Evolutionary conservation across 768 basidiomycete species (phyloP).

Genomic region (Nidularia sp.): DNA sequence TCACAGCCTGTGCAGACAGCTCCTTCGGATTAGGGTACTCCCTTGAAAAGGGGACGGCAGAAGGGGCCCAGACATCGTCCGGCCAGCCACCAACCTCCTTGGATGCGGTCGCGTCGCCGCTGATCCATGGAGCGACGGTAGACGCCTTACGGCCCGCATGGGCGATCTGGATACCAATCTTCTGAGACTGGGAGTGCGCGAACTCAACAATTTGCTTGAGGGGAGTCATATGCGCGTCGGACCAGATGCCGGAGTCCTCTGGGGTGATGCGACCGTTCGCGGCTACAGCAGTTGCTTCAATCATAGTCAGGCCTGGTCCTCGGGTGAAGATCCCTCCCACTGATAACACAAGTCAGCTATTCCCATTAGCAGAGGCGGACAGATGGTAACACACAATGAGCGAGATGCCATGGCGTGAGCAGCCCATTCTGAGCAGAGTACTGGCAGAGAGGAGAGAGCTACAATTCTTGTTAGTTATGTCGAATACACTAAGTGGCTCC

Average conservation of each 20-base stretch:
- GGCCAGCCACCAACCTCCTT: constrained; percentile 17
- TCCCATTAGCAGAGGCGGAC: neutral
- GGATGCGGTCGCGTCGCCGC: constrained; percentile 6
- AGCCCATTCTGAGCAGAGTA: constrained; percentile 40
- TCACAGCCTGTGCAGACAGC: constrained; percentile 53
- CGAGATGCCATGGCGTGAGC: constrained; percentile 38
- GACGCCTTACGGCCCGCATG: constrained; percentile 61
- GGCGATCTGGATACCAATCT: constrained; percentile 55
- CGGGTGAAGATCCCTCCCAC: constrained; percentile 49
- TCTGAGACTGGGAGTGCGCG: constrained; percentile 48
- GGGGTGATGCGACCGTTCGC: constrained; percentile 59
- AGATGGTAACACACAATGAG: constrained; percentile 21
- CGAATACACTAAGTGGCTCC: neutral
- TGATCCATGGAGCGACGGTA: constrained; percentile 48
- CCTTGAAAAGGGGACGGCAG: constrained; percentile 38
- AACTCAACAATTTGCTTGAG: constrained; percentile 29
- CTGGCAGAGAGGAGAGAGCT: constrained; percentile 42
- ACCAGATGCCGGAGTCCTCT: constrained; percentile 59
- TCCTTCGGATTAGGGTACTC: constrained; percentile 50
- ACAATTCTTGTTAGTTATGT: neutral
- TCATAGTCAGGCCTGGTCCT: constrained; percentile 48
- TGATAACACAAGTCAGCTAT: constrained; percentile 10
- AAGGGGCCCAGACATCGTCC: constrained; percentile 54
- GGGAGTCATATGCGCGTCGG: constrained; percentile 33
- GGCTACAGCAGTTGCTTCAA: constrained; percentile 61